phyloP scores from a whole-genome alignment of 306 rosid genomes.

The Begonia masoniana region DNA sequence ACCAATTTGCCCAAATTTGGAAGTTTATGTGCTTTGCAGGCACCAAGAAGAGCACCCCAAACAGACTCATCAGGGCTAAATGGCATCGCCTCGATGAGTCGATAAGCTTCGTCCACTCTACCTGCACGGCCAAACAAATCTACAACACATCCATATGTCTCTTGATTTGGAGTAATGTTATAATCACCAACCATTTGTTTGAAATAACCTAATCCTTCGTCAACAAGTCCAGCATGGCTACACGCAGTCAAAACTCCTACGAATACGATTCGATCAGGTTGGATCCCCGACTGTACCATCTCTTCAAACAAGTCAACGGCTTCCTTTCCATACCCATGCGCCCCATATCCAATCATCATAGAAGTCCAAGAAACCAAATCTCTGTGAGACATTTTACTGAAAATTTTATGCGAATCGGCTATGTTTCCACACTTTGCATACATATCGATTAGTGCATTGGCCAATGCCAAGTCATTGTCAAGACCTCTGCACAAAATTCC shows the following conservation, averaged over 20 bases:
- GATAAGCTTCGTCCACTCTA: slow-evolving; percentile 51
- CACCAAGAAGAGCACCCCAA: slow-evolving; percentile 74
- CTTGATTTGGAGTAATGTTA: slow-evolving; percentile 42
- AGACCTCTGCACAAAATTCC: slow-evolving; percentile 42
- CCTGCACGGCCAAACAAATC: slow-evolving; percentile 76
- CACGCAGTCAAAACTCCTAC: slow-evolving; percentile 73
- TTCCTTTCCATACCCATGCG: slow-evolving; percentile 66
- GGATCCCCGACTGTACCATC: slow-evolving; percentile 48
- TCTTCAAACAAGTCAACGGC: slow-evolving; percentile 48
- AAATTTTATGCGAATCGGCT: slow-evolving; percentile 36
- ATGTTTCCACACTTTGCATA: slow-evolving; percentile 65
- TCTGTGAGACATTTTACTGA: slow-evolving; percentile 30
- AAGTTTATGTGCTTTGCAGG: slow-evolving; percentile 56
- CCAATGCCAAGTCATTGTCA: slow-evolving; percentile 30
- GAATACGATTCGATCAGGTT: slow-evolving; percentile 60
- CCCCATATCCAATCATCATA: slow-evolving; percentile 64
- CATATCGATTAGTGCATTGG: slow-evolving; percentile 68
- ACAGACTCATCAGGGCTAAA: slow-evolving; percentile 46
- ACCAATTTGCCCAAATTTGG: slow-evolving; percentile 42
- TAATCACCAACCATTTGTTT: slow-evolving; percentile 33
- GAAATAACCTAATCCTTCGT: slow-evolving; percentile 55
- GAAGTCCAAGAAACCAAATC: slow-evolving; percentile 76
- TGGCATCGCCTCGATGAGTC: slow-evolving; percentile 53
- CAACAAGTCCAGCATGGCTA: slow-evolving; percentile 66
- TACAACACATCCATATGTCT: slow-evolving; percentile 55